A percentile compares a stretch with the other conserved stretches of the same genome.
These are phyloP conservation scores for Orbilia javanica DNA, from an alignment of 2,329 filamentous ascomycete genomes.

Conservation along the genomic window DNA sequence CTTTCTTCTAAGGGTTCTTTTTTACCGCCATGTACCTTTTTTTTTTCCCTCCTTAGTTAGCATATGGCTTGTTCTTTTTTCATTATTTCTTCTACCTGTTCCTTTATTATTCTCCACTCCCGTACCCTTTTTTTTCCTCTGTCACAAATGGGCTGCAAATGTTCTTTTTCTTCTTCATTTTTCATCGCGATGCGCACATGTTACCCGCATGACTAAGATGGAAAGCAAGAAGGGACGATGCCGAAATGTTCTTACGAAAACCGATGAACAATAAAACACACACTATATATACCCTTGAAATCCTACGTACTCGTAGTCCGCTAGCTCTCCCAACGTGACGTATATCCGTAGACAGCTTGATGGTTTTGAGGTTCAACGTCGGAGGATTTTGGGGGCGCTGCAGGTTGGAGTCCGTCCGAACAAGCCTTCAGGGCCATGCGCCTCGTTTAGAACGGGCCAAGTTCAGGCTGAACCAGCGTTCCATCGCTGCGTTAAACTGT, in stretches of 20 bases:
- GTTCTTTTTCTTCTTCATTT: conserved; percentile 3
- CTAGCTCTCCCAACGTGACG: background rate
- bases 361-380: conserved; percentile 1
- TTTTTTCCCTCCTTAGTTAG: background rate
- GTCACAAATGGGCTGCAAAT: conserved; percentile 1
- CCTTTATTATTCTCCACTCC: background rate
- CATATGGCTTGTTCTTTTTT: conserved; percentile 21
- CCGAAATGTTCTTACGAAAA: conserved; percentile 50
- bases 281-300: background rate
- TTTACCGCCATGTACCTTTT: conserved; percentile 32
- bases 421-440: conserved; percentile 18
- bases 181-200: conserved; percentile 5
- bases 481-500: background rate
- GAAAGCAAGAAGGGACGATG: conserved; percentile 11
- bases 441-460: conserved; percentile 27
- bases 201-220: conserved; percentile 12
- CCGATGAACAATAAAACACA: conserved; percentile 21
- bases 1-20: conserved; percentile 43
- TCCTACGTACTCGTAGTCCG: no score
- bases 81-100: conserved; percentile 14
- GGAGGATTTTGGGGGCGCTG: background rate
- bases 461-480: conserved; percentile 15
- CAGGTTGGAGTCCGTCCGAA: conserved; percentile 16
- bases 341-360: background rate
- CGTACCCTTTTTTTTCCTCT: conserved; percentile 3